These are phyloP conservation scores for Aspergillus neoniger DNA, from an alignment of 2,329 filamentous ascomycete species.

Conservation along the genomic window DNA sequence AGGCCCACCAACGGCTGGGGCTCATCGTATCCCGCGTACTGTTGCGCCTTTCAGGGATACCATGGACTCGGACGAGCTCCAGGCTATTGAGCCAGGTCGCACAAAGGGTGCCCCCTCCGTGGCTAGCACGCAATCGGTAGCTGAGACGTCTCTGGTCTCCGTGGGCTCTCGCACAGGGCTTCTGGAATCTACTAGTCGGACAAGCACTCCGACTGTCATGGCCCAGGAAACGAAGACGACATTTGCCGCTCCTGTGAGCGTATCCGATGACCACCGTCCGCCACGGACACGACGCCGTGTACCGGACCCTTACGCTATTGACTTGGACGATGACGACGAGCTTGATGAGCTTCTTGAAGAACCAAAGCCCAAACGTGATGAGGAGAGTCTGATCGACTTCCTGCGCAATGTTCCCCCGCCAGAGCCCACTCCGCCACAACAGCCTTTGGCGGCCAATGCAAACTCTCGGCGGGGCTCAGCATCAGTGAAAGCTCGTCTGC, in stretches of 20 bases:
- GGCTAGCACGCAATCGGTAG: slow-evolving; percentile 49
- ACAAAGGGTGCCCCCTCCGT: slow-evolving; percentile 38
- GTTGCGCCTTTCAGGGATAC: slow-evolving; percentile 83
- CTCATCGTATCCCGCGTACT: slow-evolving; percentile 75
- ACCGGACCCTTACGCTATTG: slow-evolving; percentile 91
- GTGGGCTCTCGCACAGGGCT: slow-evolving; percentile 74
- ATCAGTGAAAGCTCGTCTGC: slow-evolving; percentile 39
- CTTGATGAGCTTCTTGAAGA: slow-evolving; percentile 57
- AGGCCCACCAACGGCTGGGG: slow-evolving; percentile 68
- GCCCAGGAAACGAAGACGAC: slow-evolving; percentile 7
- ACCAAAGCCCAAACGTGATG: slow-evolving; percentile 40
- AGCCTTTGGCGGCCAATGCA: slow-evolving; percentile 31
- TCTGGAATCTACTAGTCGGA: slow-evolving; percentile 45
- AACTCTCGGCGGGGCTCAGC: slow-evolving; percentile 22
- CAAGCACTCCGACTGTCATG: slow-evolving; percentile 29
- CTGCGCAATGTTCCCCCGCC: slow-evolving; percentile 49
- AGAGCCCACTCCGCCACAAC: slow-evolving; percentile 31
- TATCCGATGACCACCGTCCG: slow-evolving; percentile 55
- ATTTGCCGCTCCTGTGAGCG: slow-evolving; percentile 9
- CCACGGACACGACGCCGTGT: slow-evolving; percentile 74
- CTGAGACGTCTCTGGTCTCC: slow-evolving; percentile 56
- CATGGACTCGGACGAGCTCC: slow-evolving; percentile 77
- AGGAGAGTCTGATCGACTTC: slow-evolving; percentile 53
- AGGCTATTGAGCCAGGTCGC: slow-evolving; percentile 34
- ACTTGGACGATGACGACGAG: slow-evolving; percentile 67